Evolutionary conservation across 2,329 filamentous ascomycete genomes (phyloP), one percentile per base, ranked within the genome.

Genomic region (Rhexocercosporidium sp.): DNA sequence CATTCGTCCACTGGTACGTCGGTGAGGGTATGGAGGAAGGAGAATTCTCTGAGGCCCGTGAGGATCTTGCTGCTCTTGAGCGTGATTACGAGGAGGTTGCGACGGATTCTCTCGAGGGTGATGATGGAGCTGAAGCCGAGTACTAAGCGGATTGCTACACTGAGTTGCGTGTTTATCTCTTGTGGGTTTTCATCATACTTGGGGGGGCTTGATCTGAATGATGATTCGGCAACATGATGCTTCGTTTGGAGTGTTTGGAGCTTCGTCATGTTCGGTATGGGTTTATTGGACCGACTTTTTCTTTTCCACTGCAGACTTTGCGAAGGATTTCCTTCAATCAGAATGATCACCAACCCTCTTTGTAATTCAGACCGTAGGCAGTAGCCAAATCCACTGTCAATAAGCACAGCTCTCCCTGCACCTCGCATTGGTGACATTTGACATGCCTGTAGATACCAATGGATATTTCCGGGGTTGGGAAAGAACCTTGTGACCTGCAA

Each of bases 11-110:
- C 86, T 99, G 96, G 96, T 99, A 98, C 78, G 96, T 99, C 79
- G 96, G 96, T 85, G 96, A 98, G 88, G 96, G 96, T 90, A 99
- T 99, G 96, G 96, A 99, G 88, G 96, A 99, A 83, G 96, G 96
- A 83, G 96, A 99, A 84, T 99, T 99, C 89, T 97, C 93, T 66
- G 96, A 99, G 87, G 96, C 96, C 73, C 94, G 96, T 82, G 96
- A 99, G 86, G 96, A 99, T 85, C 86, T 99, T 81, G 96, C 96
- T 81, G 96, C 96, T 76, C 88, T 99, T 71, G 96, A 99, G 89
- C 91, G 94, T 76, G 95, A 99, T 81, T 99, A 99, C 85, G 95
- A 97, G 85, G 96, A 99, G 85, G 96, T 98, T 79, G 95, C 94
- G 73, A 93, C 93, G 77, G 95, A 98, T 83, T 97, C 94, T 71